phyloP scores from a whole-genome alignment of 257 asterid species.

The Craterostigma plantagineum region DNA sequence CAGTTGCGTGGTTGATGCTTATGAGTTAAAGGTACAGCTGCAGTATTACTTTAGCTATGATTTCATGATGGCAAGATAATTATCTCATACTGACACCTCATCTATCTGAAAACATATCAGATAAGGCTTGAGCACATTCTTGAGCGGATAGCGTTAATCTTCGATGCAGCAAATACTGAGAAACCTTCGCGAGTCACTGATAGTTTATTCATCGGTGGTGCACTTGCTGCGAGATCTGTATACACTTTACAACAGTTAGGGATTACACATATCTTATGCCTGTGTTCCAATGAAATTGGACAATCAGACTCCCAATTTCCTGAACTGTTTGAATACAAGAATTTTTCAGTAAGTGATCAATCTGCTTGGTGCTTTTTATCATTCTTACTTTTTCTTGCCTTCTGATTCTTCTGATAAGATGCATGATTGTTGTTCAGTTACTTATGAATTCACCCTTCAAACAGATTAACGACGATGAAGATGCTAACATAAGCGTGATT shows the following conservation, averaged over 20 bases:
- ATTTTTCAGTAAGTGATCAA: constrained; percentile 57
- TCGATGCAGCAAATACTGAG: constrained; percentile 92
- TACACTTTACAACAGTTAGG: constrained; percentile 77
- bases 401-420: no score
- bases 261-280: constrained; percentile 77
- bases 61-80: not conserved
- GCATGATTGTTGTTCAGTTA: no score
- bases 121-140: constrained; percentile 96
- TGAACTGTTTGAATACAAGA: constrained; percentile 58
- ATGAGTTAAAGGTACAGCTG: constrained; percentile 65
- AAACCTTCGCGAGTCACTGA: constrained; percentile 51
- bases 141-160: constrained; percentile 69
- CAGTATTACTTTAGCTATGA: constrained; percentile 1
- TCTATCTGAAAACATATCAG: constrained; percentile 20
- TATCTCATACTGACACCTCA: not conserved
- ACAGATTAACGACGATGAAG: constrained; percentile 70
- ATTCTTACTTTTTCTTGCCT: no score
- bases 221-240: constrained; percentile 90
- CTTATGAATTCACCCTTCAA: constrained; percentile 3
- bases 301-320: constrained; percentile 93
- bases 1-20: constrained; percentile 76
- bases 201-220: constrained; percentile 71
- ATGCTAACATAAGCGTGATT: constrained; percentile 46
- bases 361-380: no score
- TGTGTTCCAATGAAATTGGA: constrained; percentile 91